These are phyloP conservation scores for Apiospora kogelbergensis DNA, from an alignment of 2,329 filamentous ascomycete species.

Conservation along the genomic window DNA sequence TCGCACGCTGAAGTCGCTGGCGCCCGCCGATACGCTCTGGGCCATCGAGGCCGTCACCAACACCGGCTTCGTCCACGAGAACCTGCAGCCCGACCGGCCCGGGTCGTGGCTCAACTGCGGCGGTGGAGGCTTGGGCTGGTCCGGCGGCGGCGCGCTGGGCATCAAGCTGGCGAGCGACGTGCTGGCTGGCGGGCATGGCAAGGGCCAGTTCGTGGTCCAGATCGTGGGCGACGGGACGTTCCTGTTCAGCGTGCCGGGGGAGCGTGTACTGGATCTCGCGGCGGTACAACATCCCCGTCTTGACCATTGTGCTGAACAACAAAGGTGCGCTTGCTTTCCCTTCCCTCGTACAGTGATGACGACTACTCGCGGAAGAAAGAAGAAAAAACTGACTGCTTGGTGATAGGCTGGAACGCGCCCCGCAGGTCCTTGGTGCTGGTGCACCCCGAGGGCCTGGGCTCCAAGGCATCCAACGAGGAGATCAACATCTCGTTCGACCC, in stretches of 20 bases:
- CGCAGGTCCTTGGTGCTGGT: slow-evolving; percentile 56
- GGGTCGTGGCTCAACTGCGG: slow-evolving; percentile 55
- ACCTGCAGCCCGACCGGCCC: slow-evolving; percentile 59
- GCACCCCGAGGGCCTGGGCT: slow-evolving; percentile 56
- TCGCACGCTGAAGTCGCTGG: slow-evolving; percentile 34
- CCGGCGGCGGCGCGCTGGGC: slow-evolving; percentile 49
- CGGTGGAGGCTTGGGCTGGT: slow-evolving; percentile 54
- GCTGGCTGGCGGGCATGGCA: slow-evolving; percentile 42
- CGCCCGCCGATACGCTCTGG: slow-evolving; percentile 61
- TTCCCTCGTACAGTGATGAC: too few species aligned
- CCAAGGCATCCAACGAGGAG: slow-evolving; percentile 58
- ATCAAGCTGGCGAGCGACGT: slow-evolving; percentile 47
- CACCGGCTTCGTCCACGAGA: slow-evolving; percentile 64
- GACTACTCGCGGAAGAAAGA: too few species aligned
- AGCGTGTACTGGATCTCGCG: slow-evolving; percentile 57
- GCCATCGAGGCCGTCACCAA: slow-evolving; percentile 75
- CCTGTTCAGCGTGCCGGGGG: slow-evolving; percentile 53
- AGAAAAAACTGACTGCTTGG: too few species aligned
- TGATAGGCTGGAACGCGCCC: slow-evolving; percentile 58
- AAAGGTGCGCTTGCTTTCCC: slow-evolving; percentile 37
- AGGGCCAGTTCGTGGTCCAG: slow-evolving; percentile 52
- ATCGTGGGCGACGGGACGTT: slow-evolving; percentile 59
- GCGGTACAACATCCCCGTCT: slow-evolving; percentile 53
- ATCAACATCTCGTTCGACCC: slow-evolving; percentile 62
- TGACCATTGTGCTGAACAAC: slow-evolving; percentile 59